Evolutionary conservation across 768 basidiomycete species (phyloP).

Genomic region (Daedalea quercina): DNA sequence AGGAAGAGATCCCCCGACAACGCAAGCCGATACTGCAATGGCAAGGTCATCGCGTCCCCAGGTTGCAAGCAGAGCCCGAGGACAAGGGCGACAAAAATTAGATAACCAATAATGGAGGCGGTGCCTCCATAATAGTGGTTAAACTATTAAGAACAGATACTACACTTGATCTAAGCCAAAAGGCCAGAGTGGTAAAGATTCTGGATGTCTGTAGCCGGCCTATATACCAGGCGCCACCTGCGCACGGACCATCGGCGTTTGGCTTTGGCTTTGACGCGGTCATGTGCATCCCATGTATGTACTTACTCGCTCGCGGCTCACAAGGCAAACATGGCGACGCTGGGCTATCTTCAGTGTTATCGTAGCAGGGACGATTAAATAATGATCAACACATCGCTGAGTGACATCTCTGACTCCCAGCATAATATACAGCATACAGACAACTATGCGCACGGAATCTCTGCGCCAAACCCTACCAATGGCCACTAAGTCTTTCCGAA

Average conservation of each 20-base stretch:
- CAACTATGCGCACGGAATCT: too few species aligned
- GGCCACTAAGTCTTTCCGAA: too few species aligned
- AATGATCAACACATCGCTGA: too few species aligned
- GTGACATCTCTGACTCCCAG: too few species aligned
- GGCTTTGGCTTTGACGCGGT: neutral
- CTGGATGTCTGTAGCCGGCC: neutral
- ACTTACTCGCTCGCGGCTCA: neutral
- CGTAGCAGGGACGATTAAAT: too few species aligned
- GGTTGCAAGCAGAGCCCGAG: conserved; percentile 23
- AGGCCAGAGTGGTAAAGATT: conserved; percentile 45
- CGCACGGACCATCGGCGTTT: conserved; percentile 5
- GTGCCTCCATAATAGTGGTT: conserved; percentile 32
- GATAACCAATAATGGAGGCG: conserved; percentile 29
- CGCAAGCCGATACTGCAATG: conserved; percentile 23
- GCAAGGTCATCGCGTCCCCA: conserved; percentile 22
- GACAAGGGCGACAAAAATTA: conserved; percentile 18
- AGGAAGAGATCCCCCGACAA: conserved; percentile 22
- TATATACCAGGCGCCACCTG: conserved; percentile 1
- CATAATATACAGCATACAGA: too few species aligned
- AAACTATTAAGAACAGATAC: conserved; percentile 66
- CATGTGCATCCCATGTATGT: neutral
- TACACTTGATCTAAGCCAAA: conserved; percentile 76
- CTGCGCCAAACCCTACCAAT: too few species aligned
- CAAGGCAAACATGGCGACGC: too few species aligned
- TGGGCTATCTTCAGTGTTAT: too few species aligned